Percentiles rank a stretch among this genome's conserved stretches.
phyloP scores from a whole-genome alignment of 2,329 filamentous ascomycete species.

The Orbilia quercus region DNA sequence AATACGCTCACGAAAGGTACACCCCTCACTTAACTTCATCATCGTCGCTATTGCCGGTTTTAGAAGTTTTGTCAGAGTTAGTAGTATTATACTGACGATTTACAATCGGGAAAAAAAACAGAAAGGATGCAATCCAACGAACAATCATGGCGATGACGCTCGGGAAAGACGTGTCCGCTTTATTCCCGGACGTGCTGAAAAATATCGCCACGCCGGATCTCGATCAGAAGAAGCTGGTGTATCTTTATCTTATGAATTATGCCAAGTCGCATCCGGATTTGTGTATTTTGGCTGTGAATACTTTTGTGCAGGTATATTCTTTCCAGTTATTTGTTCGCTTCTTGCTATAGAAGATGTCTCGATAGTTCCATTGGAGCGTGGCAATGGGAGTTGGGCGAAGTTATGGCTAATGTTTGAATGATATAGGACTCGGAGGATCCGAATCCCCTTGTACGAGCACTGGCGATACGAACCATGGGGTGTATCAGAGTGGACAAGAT shows the following conservation, averaged over 20 bases:
- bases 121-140: conserved; percentile 98
- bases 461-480: conserved; percentile 97
- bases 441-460: conserved; percentile 91
- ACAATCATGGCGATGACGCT: conserved; percentile 99
- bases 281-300: conserved; percentile 98
- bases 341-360: no score
- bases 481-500: conserved; percentile 99
- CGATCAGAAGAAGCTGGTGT: conserved; percentile 99
- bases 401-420: conserved; percentile 13
- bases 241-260: conserved; percentile 99
- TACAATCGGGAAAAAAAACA: conserved; percentile 61
- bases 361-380: no score
- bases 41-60: neutral
- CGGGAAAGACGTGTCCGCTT: conserved; percentile 95
- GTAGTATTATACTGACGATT: conserved; percentile 13
- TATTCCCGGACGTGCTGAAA: conserved; percentile 98
- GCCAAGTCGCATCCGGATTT: conserved; percentile 98
- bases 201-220: conserved; percentile 95
- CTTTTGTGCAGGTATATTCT: conserved; percentile 79
- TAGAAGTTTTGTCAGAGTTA: neutral
- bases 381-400: no score
- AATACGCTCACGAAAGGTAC: conserved; percentile 95
- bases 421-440: conserved; percentile 88
- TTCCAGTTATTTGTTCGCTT: neutral
- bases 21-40: conserved; percentile 8